Percentiles rank a stretch among this genome's conserved stretches.
These are phyloP conservation scores for Flaveria trinervia DNA, from an alignment of 129 eudicot species.

Conservation along the genomic window DNA sequence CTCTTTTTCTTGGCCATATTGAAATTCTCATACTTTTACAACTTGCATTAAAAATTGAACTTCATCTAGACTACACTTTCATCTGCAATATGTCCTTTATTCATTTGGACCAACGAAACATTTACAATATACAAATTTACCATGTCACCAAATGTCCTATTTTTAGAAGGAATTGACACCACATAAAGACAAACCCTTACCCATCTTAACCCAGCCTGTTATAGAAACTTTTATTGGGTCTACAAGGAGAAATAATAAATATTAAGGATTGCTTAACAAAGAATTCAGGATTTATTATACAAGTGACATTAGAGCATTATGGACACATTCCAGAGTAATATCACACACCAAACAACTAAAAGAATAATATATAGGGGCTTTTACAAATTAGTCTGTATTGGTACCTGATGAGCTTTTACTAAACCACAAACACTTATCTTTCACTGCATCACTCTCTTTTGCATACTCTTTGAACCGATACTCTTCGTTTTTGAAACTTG, in stretches of 20 bases:
- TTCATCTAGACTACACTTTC: constrained; percentile 11
- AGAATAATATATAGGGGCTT: constrained; percentile 35
- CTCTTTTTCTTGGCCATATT: constrained; percentile 19
- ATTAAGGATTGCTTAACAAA: constrained; percentile 25
- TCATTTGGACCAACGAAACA: constrained; percentile 27
- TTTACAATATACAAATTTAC: constrained; percentile 3
- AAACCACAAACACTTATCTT: constrained; percentile 92
- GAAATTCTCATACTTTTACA: constrained; percentile 10
- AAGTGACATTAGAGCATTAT: constrained; percentile 29
- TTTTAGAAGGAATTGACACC: constrained; percentile 17
- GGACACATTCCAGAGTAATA: constrained; percentile 28
- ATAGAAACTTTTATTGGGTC: not conserved
- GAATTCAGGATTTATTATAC: constrained; percentile 34
- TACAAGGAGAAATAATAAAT: constrained; percentile 27
- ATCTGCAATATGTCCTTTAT: constrained; percentile 19
- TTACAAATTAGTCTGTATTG: constrained; percentile 30
- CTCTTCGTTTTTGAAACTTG: constrained; percentile 73
- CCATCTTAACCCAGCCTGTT: not conserved
- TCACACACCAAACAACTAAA: constrained; percentile 37
- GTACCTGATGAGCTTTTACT: constrained; percentile 44
- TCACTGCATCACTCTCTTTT: constrained; percentile 77
- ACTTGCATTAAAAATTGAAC: constrained; percentile 18
- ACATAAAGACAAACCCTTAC: not conserved
- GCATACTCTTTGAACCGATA: constrained; percentile 79
- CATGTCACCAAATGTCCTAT: constrained; percentile 26